Evolutionary conservation across 2,329 filamentous ascomycete genomes (phyloP).

Genomic region (Aspergillus texensis): DNA sequence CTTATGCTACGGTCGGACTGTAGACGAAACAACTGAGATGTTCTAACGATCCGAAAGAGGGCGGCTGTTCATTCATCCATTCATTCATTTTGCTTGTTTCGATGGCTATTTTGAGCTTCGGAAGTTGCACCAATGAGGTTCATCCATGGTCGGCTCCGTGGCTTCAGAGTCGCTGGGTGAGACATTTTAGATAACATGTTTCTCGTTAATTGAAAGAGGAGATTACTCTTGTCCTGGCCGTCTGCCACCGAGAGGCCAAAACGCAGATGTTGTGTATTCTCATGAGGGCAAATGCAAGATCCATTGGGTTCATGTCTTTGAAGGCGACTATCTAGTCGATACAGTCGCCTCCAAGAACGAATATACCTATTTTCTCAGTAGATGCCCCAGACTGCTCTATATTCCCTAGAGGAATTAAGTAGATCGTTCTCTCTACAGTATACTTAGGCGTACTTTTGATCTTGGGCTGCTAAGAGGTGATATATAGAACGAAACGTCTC

Average conservation of each 20-base stretch:
- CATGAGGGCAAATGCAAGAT: neutral
- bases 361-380: neutral
- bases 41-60: slow-evolving; percentile 18
- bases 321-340: neutral
- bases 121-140: slow-evolving; percentile 1
- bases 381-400: neutral
- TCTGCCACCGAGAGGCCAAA: neutral
- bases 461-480: neutral
- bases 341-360: neutral
- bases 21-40: slow-evolving; percentile 31
- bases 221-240: neutral
- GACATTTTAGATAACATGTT: slow-evolving; percentile 1
- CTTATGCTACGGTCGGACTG: slow-evolving; percentile 35
- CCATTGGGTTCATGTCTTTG: neutral
- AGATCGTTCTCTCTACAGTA: neutral
- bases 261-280: neutral
- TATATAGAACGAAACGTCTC: neutral
- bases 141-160: neutral
- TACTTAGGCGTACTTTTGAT: neutral
- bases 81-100: slow-evolving; percentile 1
- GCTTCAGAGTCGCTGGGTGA: neutral
- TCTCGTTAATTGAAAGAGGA: neutral
- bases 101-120: slow-evolving; percentile 1
- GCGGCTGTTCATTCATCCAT: neutral
- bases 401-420: neutral